Percentiles rank a stretch among this genome's conserved stretches.
Conservation (phyloP, 2,329 filamentous ascomycete species). For the Epichloe sibirici region DNA sequence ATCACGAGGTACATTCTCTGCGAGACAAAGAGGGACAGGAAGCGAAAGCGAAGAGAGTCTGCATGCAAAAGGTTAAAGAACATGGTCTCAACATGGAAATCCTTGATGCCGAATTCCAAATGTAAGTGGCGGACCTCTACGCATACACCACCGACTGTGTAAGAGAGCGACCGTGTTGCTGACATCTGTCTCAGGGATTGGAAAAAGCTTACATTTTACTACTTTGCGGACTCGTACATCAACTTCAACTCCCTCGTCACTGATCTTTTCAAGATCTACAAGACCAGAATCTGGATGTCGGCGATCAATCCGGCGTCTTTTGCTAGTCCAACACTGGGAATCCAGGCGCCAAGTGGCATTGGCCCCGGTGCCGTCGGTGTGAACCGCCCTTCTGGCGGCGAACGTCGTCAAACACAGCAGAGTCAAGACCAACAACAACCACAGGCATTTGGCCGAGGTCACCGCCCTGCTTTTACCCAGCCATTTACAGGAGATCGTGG, state of each 20-base stretch:
- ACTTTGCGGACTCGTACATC: slow-evolving; percentile 95
- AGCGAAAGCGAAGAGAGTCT: slow-evolving; percentile 92
- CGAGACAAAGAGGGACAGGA: slow-evolving; percentile 96
- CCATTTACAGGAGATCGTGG: slow-evolving; percentile 31
- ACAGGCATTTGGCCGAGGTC: slow-evolving; percentile 28
- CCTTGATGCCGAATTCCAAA: slow-evolving; percentile 94
- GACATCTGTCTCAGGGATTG: slow-evolving; percentile 59
- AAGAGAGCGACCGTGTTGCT: neutral
- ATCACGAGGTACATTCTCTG: slow-evolving; percentile 77
- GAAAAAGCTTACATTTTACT: slow-evolving; percentile 98
- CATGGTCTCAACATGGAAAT: slow-evolving; percentile 97
- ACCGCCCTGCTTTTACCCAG: slow-evolving; percentile 29
- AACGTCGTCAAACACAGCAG: slow-evolving; percentile 39
- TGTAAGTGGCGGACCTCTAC: slow-evolving; percentile 49
- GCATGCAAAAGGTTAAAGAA: slow-evolving; percentile 91
- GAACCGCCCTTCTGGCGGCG: slow-evolving; percentile 30
- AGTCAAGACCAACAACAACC: slow-evolving; percentile 18
- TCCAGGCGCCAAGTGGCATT: slow-evolving; percentile 57
- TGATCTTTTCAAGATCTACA: slow-evolving; percentile 98
- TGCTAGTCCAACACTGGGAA: slow-evolving; percentile 60
- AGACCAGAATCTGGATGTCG: slow-evolving; percentile 99
- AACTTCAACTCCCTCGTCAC: slow-evolving; percentile 98
- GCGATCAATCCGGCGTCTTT: slow-evolving; percentile 97
- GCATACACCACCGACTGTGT: no score
- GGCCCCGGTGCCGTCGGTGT: slow-evolving; percentile 53